These are phyloP conservation scores for Herpetomonas tarakana DNA, from an alignment of 208 protist genomes.

Conservation along the genomic window DNA sequence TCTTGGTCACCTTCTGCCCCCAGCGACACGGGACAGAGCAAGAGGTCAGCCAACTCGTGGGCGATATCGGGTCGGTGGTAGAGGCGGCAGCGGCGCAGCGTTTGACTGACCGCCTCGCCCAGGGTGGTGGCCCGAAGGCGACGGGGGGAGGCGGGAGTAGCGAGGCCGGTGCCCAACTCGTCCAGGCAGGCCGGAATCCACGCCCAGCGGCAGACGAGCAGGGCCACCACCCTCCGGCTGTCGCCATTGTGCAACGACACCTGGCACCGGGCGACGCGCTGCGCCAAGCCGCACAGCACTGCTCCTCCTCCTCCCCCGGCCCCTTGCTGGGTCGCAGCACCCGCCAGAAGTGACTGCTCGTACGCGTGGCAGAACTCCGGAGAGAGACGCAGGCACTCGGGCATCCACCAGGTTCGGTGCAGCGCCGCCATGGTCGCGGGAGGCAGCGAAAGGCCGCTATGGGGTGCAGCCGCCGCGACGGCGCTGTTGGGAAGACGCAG, in stretches of 20 bases:
- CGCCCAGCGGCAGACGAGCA: neutral
- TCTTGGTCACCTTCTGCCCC: neutral
- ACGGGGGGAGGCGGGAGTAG: neutral
- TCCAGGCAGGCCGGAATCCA: neutral
- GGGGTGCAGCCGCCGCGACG: neutral
- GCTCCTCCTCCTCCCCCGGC: no score
- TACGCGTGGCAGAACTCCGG: neutral
- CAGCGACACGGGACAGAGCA: neutral
- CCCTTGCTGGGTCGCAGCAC: no score
- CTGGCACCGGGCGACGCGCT: no score
- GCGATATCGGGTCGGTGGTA: conserved; percentile 26
- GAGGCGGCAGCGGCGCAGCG: conserved; percentile 13
- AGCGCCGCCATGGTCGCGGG: neutral
- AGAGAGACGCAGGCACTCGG: neutral
- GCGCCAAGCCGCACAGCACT: no score
- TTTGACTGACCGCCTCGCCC: conserved; percentile 7
- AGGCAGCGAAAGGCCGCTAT: neutral
- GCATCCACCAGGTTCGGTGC: neutral
- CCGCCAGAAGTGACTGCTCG: neutral
- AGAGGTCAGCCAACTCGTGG: conserved; percentile 15
- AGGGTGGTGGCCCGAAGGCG: conserved; percentile 2
- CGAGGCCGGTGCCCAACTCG: neutral
- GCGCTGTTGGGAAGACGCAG: neutral
- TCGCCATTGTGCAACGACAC: no score
- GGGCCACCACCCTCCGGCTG: neutral